Conservation (phyloP, 2,329 filamentous ascomycete species). For the Biscogniauxia marginata region DNA sequence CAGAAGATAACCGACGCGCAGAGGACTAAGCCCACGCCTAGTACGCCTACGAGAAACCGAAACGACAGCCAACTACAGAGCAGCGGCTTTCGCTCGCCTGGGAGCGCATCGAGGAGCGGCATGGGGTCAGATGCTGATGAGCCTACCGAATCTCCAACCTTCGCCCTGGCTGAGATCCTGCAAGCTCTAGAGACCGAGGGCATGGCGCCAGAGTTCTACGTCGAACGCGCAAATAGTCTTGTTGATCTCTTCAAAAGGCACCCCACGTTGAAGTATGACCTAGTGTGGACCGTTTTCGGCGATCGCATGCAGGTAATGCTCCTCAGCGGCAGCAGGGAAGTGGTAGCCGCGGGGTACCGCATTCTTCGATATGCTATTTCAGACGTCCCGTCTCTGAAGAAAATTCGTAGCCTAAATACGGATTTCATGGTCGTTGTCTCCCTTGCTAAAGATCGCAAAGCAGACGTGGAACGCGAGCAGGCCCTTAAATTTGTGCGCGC, state of each 20-base stretch:
- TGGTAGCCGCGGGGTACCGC: constrained; percentile 90
- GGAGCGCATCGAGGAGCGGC: constrained; percentile 53
- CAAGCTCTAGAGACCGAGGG: constrained; percentile 86
- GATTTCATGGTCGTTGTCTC: constrained; percentile 92
- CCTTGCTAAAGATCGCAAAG: constrained; percentile 91
- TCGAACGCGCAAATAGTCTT: constrained; percentile 84
- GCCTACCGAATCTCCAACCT: constrained; percentile 82
- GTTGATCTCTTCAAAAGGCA: constrained; percentile 96
- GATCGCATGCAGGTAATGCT: constrained; percentile 93
- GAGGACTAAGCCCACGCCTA: constrained; percentile 44
- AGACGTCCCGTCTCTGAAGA: constrained; percentile 83
- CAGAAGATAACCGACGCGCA: constrained; percentile 61
- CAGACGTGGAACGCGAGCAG: constrained; percentile 95
- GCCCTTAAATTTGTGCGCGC: constrained; percentile 94
- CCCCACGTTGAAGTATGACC: constrained; percentile 90
- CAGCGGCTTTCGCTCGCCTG: constrained; percentile 55
- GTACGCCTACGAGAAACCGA: constrained; percentile 54
- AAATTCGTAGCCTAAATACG: constrained; percentile 82
- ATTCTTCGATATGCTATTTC: constrained; percentile 94
- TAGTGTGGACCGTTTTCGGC: constrained; percentile 95
- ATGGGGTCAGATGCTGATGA: constrained; percentile 65
- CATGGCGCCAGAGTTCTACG: constrained; percentile 92
- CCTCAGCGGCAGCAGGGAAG: constrained; percentile 90
- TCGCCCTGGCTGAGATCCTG: constrained; percentile 83
- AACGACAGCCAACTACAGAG: constrained; percentile 47